Base-by-base conservation (phyloP, 352 stramenopile genomes). In the Peronospora belbahrii region DNA sequence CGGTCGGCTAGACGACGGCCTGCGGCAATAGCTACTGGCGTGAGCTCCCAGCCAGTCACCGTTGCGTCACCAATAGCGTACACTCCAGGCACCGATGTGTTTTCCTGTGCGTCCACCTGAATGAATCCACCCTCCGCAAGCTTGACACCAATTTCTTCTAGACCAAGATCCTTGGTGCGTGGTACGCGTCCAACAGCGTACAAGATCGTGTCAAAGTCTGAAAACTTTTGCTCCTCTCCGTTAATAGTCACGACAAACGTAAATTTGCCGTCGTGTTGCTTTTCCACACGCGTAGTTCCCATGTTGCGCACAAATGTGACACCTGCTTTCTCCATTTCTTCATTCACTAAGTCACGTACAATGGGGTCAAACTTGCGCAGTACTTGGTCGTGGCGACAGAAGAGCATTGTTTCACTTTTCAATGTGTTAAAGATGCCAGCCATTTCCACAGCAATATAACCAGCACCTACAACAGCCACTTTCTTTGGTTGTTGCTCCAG, bases 391-490 rank as follows among this genome's bases (percentile, higher is more conserved):
- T 83, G 66, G 30, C 91, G 82, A 51, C 83, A 95, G 48, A 96
- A 91, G 23, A 97, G 58, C 6, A 75, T 88, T 20, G 92, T 95
- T 34, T 98, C 83, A 0, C 73, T 81, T 4, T 93, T 92, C 0
- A 99, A 61, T 10, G 62, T 75, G 43, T 97, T 84, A 14, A 99
- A 78, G 14, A 99, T 89, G 22, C 95, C 91, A 1, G 95, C 96
- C 13, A 99, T 62, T 72, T 99, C 96, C 2, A 98, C 92, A 13
- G 92, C 96, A 66, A 99, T 99, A 74, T 99, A 99, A 6, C 96
- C 97, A 5, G 90, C 96, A 35, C 97, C 96, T 4, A 99, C 81
- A 6, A 99, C 92, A 0, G 97, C 91, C 9, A 96, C 93, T 51
- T 95, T 95, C 39, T 86, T 73, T 0, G 97, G 97, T 52, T 90